Base-by-base conservation (phyloP, 129 eudicot species). In the Pseudognaphalium luteoalbum region DNA sequence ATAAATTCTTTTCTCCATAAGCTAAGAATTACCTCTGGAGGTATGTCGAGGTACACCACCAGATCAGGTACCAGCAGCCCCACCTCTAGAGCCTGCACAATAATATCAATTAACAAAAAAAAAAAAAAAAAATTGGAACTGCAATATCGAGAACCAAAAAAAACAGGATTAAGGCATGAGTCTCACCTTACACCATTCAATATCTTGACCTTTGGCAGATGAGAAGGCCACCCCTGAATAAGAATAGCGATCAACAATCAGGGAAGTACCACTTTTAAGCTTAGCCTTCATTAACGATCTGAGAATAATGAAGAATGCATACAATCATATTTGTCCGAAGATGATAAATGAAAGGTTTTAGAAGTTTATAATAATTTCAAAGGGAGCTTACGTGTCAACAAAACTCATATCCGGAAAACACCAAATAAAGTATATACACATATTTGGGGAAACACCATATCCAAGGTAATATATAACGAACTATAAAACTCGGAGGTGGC, bases 31-130 rank as follows among this genome's bases (percentile, higher is more conserved):
- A 95, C 99, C 88, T 95, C 97, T 42, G 96, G 97, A 65, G 96
- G 82, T 86, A 95, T 87, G 81, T 88, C 94, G 25, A 91, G 97
- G 91, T 91, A 95, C 47, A 89, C 67, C 58, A 95, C 99, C 83
- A 91, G 65, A 85, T 95, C 99, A 78, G 99, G 99, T 76, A 97
- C 99, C 72, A 91, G 80, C 86, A 95, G 71, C 50, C 97, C 97
- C 58, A 59, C 83, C 72, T 95, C 96, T 74, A 93, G 98, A 59
- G 94, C 96, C 98, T 89, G 81, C 79, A 81, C 50, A 50, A 32
- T 64, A 80, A 63, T 66, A 33, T 14, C 29, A 66, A 73, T 16
- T 10, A 10, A 57, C 44, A 57, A 37, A 34, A 19, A 10, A 66
- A 9, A 39, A 47, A 34, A 29, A 17, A 66, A 9, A 39, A 47